Percentiles rank a stretch among this genome's conserved stretches.
Conservation (phyloP, 352 stramenopile species). For the Lagenidium sp. region DNA sequence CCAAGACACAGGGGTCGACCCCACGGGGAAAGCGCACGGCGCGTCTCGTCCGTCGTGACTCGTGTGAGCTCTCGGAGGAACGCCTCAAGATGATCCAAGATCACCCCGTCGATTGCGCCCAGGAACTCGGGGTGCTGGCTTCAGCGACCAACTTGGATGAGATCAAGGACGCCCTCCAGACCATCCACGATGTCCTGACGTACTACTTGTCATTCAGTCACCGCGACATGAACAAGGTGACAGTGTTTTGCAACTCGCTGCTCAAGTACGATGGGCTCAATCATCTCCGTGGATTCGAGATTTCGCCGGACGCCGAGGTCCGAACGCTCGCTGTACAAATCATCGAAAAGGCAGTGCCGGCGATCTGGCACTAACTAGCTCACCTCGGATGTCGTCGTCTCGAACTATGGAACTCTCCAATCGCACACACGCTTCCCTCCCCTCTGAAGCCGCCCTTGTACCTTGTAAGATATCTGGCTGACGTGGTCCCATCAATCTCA, state of each 20-base stretch:
- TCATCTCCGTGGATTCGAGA: slow-evolving; percentile 46
- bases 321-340: slow-evolving; percentile 53
- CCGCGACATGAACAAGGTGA: slow-evolving; percentile 74
- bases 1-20: background rate
- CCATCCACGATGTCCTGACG: slow-evolving; percentile 56
- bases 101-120: slow-evolving; percentile 45
- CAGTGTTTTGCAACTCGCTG: slow-evolving; percentile 77
- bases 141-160: slow-evolving; percentile 2
- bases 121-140: slow-evolving; percentile 43
- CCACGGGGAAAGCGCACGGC: slow-evolving; percentile 4
- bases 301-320: slow-evolving; percentile 36
- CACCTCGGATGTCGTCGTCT: background rate
- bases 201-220: slow-evolving; percentile 61
- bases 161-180: slow-evolving; percentile 45
- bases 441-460: no score
- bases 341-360: slow-evolving; percentile 74
- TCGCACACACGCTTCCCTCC: no score
- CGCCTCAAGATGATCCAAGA: slow-evolving; percentile 43
- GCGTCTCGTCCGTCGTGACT: slow-evolving; percentile 13
- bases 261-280: slow-evolving; percentile 67
- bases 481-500: no score
- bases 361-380: slow-evolving; percentile 58
- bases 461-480: no score
- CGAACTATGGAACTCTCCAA: no score
- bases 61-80: slow-evolving; percentile 32